Conservation (phyloP, 2,329 filamentous ascomycete species). For the Colletotrichum kahawae region DNA sequence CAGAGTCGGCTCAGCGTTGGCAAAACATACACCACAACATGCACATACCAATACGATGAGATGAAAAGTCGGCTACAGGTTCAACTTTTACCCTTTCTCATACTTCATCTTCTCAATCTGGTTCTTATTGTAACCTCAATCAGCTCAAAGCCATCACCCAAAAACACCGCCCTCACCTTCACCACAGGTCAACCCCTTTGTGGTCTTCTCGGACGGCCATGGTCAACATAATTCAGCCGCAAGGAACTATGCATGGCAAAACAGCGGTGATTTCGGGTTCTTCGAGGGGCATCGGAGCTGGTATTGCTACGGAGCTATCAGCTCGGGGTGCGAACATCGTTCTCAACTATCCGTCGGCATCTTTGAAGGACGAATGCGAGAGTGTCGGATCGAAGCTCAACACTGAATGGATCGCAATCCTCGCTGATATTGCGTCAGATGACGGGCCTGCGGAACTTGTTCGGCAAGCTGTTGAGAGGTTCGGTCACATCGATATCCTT, state of each 20-base stretch:
- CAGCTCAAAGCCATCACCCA: background rate
- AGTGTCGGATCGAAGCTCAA: background rate
- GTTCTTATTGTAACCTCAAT: background rate
- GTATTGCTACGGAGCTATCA: conserved; percentile 47
- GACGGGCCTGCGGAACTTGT: conserved; percentile 40
- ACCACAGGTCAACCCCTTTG: background rate
- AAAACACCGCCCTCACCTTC: background rate
- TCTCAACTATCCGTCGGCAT: conserved; percentile 51
- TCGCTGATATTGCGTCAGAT: conserved; percentile 44
- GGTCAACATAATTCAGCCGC: background rate
- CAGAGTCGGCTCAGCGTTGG: background rate
- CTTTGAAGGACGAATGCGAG: background rate
- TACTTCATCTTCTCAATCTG: background rate
- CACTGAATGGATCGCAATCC: conserved; percentile 36
- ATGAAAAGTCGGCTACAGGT: background rate
- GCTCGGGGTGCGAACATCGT: conserved; percentile 50
- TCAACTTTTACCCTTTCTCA: background rate
- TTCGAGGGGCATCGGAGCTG: conserved; percentile 48
- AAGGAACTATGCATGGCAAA: conserved; percentile 33
- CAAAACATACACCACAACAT: background rate
- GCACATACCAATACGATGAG: background rate
- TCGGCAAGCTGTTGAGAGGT: conserved; percentile 36
- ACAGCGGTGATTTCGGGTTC: conserved; percentile 56
- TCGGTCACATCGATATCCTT: conserved; percentile 43
- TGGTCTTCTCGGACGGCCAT: background rate